A percentile compares a stretch with the other conserved stretches of the same genome.
These are phyloP conservation scores for Leishmania braziliensis DNA, from an alignment of 208 protist species.

Conservation along the genomic window DNA sequence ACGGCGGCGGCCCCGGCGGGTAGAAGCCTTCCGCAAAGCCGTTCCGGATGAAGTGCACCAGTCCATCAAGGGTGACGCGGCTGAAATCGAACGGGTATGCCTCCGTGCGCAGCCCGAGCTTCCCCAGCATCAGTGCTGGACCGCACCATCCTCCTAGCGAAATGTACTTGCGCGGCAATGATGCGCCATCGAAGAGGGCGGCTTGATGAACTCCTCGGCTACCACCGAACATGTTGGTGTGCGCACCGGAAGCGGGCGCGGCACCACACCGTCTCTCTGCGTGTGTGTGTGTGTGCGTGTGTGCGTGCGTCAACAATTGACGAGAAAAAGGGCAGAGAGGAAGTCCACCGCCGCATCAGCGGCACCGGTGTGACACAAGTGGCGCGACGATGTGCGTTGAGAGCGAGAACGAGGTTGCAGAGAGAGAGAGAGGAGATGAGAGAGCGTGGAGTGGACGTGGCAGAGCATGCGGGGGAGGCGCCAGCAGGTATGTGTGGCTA, in stretches of 20 bases:
- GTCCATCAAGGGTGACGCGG: slow-evolving; percentile 65
- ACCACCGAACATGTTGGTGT: not conserved
- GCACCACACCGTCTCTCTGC: not conserved
- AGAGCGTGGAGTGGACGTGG: not conserved
- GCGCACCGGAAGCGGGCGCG: not conserved
- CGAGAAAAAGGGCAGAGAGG: not conserved
- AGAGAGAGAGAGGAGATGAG: not conserved
- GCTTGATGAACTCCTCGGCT: not conserved
- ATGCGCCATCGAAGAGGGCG: slow-evolving; percentile 30
- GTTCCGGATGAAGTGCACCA: slow-evolving; percentile 61
- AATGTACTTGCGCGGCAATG: slow-evolving; percentile 56
- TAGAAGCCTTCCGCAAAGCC: slow-evolving; percentile 76
- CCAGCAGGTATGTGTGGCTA: not conserved
- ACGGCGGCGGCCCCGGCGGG: slow-evolving; percentile 62
- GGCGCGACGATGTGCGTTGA: not conserved
- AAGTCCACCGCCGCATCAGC: not conserved
- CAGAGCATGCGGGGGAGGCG: not conserved
- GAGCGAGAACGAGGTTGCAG: not conserved
- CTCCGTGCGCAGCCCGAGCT: slow-evolving; percentile 71
- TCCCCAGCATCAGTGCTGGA: slow-evolving; percentile 71
- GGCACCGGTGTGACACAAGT: not conserved
- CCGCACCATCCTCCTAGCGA: slow-evolving; percentile 83
- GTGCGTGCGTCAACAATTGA: not conserved
- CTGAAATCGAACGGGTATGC: slow-evolving; percentile 83
- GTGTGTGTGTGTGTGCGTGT: not conserved